Base-by-base conservation (phyloP, 305 asterid species). In the Fraxinus platypoda region DNA sequence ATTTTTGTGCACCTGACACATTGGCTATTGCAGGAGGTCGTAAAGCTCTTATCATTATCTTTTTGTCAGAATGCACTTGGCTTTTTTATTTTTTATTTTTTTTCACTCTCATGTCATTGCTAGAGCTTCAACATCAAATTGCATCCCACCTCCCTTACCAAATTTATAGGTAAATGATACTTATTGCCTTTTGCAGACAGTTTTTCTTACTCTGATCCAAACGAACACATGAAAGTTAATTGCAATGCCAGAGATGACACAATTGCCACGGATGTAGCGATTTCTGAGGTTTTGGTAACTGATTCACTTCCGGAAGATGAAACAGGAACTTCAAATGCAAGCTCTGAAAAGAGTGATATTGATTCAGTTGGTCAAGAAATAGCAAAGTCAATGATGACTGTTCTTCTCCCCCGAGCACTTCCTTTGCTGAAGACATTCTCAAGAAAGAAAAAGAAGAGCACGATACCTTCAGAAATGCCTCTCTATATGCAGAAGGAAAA, bases 341-440 rank as follows among this genome's bases (percentile, higher is more conserved):
- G 85, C 88, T 88, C 94, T 71, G 95, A 90, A 84, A 88, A 81
- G 86, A 81, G 85, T 85, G 93, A 87, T 75, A 80, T 82, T 59
- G 95, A 90, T 85, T 89, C 92, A 76, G 88, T 82, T 86, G 93
- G 88, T 76, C 90, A 87, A 80, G 96, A 92, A 62, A 76, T 92
- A 85, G 85, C 90, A 80, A 90, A 87, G 37, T 90, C 98, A 86
- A 96, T 94, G 98, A 87, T 92, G 94, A 75, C 91, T 75, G 34
- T 93, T 87, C 86, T 96, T 85, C 97, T 92, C 82, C 99, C 98
- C 82, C 92, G 82, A 84, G 94, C 98, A 83, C 87, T 94, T 87
- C 98, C 98, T 78, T 86, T 93, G 83, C 88, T 94, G 59, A 91
- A 92, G 87, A 93, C 94, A 31, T 96, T 91, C 88, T 81, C 90